Conservation (phyloP, 805 yeast species). For the Hanseniaspora jakobsenii region DNA sequence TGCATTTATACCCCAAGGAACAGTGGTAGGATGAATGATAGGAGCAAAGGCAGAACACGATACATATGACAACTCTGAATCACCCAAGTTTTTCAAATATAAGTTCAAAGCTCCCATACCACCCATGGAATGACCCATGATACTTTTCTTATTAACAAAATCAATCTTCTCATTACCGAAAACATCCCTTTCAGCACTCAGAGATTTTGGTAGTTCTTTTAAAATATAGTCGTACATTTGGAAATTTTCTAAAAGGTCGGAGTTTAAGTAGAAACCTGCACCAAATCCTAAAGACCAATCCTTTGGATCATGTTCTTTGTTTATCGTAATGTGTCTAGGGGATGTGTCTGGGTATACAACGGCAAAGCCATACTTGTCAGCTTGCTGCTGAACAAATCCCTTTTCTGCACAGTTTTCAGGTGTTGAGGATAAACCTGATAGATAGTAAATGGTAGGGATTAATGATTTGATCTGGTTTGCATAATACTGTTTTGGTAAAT, state of each 20-base stretch:
- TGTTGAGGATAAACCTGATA: constrained; percentile 86
- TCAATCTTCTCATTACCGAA: constrained; percentile 39
- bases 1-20: constrained; percentile 83
- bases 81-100: constrained; percentile 55
- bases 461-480: constrained; percentile 17
- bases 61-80: constrained; percentile 35
- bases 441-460: constrained; percentile 64
- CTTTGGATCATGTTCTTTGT: no score
- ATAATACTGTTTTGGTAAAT: constrained; percentile 50
- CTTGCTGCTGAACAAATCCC: constrained; percentile 74
- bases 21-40: constrained; percentile 61
- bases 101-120: constrained; percentile 82
- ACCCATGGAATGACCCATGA: constrained; percentile 99
- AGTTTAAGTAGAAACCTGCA: constrained; percentile 89
- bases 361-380: constrained; percentile 72
- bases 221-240: constrained; percentile 78
- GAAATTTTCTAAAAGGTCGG: constrained; percentile 59
- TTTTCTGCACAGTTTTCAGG: constrained; percentile 91
- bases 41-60: constrained; percentile 89
- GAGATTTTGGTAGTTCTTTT: constrained; percentile 53
- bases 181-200: constrained; percentile 32
- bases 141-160: constrained; percentile 45
- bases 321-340: constrained; percentile 78
- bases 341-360: constrained; percentile 93
- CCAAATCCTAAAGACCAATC: constrained; percentile 84